phyloP scores from a whole-genome alignment of 352 stramenopile species.

The Phytophthora tubulina region DNA sequence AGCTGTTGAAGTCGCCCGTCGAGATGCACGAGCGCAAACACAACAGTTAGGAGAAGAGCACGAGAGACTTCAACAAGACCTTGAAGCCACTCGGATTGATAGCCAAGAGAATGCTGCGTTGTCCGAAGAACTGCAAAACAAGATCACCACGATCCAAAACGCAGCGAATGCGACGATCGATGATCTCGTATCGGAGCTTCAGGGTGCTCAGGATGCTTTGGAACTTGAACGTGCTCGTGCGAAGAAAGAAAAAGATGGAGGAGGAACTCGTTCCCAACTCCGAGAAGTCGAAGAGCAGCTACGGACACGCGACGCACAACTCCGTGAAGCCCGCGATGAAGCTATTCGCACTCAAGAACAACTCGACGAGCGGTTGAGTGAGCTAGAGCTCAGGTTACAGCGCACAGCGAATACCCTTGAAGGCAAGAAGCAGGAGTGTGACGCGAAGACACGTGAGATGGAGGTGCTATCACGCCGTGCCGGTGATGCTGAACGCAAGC shows the following conservation, averaged over 20 bases:
- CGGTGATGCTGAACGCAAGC: constrained; percentile 69
- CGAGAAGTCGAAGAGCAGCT: constrained; percentile 61
- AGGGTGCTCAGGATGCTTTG: constrained; percentile 64
- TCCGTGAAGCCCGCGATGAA: constrained; percentile 36
- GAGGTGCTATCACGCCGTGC: constrained; percentile 56
- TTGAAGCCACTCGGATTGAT: constrained; percentile 57
- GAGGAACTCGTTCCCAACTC: constrained; percentile 45
- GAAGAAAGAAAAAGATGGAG: constrained; percentile 57
- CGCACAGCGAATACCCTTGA: constrained; percentile 49
- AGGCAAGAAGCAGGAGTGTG: constrained; percentile 69
- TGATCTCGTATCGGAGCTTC: constrained; percentile 70
- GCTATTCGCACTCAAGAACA: constrained; percentile 32
- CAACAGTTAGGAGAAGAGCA: constrained; percentile 51
- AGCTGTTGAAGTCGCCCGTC: constrained; percentile 69
- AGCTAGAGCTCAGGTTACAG: constrained; percentile 36
- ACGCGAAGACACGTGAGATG: constrained; percentile 63
- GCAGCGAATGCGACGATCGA: constrained; percentile 85
- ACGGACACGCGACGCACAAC: constrained; percentile 33
- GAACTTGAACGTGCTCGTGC: constrained; percentile 60
- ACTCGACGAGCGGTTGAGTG: constrained; percentile 32
- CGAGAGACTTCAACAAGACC: constrained; percentile 58
- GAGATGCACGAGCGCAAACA: constrained; percentile 58
- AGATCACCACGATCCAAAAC: constrained; percentile 77
- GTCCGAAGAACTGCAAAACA: constrained; percentile 68
- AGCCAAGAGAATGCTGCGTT: constrained; percentile 47